Base-by-base conservation (phyloP, 192 early-diverging fungal genomes). In the Entophlyctis helioformis region DNA sequence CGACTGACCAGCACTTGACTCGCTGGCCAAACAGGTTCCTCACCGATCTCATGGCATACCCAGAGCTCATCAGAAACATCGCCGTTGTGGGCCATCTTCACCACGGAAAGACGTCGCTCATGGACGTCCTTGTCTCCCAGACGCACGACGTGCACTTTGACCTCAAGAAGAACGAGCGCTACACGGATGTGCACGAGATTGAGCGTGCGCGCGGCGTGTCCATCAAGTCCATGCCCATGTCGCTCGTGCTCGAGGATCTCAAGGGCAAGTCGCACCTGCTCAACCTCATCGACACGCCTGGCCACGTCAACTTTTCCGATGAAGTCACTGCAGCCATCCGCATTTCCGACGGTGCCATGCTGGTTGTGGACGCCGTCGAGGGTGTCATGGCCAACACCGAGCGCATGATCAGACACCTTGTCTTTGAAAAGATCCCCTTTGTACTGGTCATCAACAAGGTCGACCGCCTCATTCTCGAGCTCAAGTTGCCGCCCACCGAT, bases 301-400 rank as follows among this genome's bases (percentile, higher is more conserved):
- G 95, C 1, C 96, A 98, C 50, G 86, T 83, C 33, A 84, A 94
- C 51, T 98, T 98, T 51, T 73, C 86, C 9, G 96, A 96, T 59
- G 93, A 98, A 51, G 84, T 89, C 1, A 72, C 84, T 4, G 91
- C 89, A 29, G 83, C 84, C 37, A 55, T 87, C 44, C 72, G 91
- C 26, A 61, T 98, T 38, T 73, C 80, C 24, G 96, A 98, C 63
- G 96, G 93, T 41, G 81, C 82, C 13, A 82, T 88, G 5, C 49
- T 98, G 26, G 78, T 97, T 4, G 96, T 98, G 10, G 96, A 98
- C 65, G 91, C 82, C 1, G 72, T 96, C 8, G 96, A 98, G 51
- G 96, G 96, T 26, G 91, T 96, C 13, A 96, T 98, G 96, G 74
- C 81, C 13, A 84, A 81, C 59, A 96, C 93, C 0, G 87, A 91